A percentile compares a stretch with the other conserved stretches of the same genome.
Evolutionary conservation across 164 flowering plant species (phyloP).

Genomic region (Annona cherimola): DNA sequence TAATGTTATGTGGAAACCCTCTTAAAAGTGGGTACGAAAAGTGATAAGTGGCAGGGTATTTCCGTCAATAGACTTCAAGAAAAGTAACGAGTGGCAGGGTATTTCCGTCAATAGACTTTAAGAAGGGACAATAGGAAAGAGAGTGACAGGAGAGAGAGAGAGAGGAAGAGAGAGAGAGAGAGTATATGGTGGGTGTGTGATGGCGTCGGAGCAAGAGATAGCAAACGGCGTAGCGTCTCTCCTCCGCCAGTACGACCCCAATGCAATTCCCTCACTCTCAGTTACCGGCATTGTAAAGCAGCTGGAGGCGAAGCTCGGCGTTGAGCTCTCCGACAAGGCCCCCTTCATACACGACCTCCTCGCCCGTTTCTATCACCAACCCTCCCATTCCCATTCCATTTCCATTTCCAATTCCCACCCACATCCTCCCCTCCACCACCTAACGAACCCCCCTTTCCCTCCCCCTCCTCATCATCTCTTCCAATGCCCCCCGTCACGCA

Average conservation of each 20-base stretch:
- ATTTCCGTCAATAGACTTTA: too few relatives aligned
- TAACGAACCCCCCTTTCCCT: conserved; percentile 8
- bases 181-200: conserved; percentile 7
- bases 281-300: conserved; percentile 55
- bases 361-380: conserved; percentile 32
- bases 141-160: conserved; percentile 8
- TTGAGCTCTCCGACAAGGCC: conserved; percentile 51
- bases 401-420: conserved; percentile 11
- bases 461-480: background rate
- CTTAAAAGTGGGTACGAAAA: too few relatives aligned
- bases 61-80: too few relatives aligned
- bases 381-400: conserved; percentile 24
- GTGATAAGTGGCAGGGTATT: too few relatives aligned
- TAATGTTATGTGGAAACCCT: too few relatives aligned
- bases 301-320: conserved; percentile 56
- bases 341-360: conserved; percentile 61
- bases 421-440: conserved; percentile 11
- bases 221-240: conserved; percentile 48
- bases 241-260: conserved; percentile 53
- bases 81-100: background rate
- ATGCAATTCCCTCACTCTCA: conserved; percentile 26
- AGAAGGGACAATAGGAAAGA: background rate
- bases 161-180: conserved; percentile 4
- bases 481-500: background rate
- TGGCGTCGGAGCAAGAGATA: conserved; percentile 69